phyloP scores from a whole-genome alignment of 768 basidiomycete species.

The Tricholoma matsutake region DNA sequence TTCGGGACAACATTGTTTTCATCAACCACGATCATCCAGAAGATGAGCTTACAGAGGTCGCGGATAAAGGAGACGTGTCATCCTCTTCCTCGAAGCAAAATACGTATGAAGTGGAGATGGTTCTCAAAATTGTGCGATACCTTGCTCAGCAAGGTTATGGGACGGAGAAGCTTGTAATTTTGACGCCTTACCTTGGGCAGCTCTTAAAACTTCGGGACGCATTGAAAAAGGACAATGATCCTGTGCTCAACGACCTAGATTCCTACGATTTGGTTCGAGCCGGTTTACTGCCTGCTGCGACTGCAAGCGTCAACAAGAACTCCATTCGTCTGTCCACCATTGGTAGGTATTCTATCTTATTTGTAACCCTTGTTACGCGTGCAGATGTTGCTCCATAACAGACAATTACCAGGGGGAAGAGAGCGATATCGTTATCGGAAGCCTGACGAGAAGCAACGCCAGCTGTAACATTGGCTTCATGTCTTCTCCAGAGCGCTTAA shows the following conservation, averaged over 20 bases:
- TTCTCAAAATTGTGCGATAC: conserved; percentile 62
- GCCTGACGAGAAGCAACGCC: conserved; percentile 58
- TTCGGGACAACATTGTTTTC: conserved; percentile 58
- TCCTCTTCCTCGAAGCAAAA: conserved; percentile 61
- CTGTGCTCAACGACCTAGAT: conserved; percentile 62
- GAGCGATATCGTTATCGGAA: conserved; percentile 62
- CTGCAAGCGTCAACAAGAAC: conserved; percentile 39
- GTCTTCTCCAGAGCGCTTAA: conserved; percentile 65
- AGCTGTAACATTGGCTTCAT: conserved; percentile 66
- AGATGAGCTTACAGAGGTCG: conserved; percentile 38
- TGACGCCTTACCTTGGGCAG: conserved; percentile 72
- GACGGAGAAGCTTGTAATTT: conserved; percentile 55
- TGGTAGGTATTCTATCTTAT: conserved; percentile 35
- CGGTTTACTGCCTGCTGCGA: conserved; percentile 43
- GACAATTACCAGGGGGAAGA: conserved; percentile 82
- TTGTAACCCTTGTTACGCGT: not conserved
- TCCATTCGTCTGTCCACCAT: conserved; percentile 61
- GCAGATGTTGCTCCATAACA: conserved; percentile 16
- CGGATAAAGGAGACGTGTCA: conserved; percentile 45
- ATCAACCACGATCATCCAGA: conserved; percentile 56
- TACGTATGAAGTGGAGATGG: conserved; percentile 56
- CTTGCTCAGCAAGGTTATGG: conserved; percentile 67
- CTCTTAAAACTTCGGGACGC: conserved; percentile 46
- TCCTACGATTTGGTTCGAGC: conserved; percentile 54
- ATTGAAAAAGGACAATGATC: conserved; percentile 48